Evolutionary conservation across 2,329 filamentous ascomycete species (phyloP).

Genomic region (Microdochium nivale): DNA sequence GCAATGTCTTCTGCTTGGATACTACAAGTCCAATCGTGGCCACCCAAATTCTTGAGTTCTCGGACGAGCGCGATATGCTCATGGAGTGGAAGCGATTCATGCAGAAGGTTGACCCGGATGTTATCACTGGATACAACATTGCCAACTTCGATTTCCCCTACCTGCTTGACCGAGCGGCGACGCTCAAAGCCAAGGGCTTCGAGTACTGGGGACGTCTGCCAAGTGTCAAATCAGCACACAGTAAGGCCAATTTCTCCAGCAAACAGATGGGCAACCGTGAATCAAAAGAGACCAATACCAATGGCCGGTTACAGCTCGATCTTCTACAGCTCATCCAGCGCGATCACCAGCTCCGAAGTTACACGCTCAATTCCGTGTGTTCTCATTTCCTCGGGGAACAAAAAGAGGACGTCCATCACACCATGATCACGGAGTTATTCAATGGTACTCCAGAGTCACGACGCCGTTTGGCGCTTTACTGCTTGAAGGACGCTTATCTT

Average conservation of each 20-base stretch:
- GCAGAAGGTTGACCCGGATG: slow-evolving; percentile 83
- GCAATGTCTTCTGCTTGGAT: slow-evolving; percentile 94
- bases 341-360: slow-evolving; percentile 91
- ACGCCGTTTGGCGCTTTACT: slow-evolving; percentile 87
- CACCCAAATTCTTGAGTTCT: slow-evolving; percentile 80
- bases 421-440: slow-evolving; percentile 97
- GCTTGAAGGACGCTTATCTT: slow-evolving; percentile 92
- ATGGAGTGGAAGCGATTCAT: slow-evolving; percentile 86
- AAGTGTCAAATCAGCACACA: slow-evolving; percentile 60
- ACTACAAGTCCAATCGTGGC: slow-evolving; percentile 90
- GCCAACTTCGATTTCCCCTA: slow-evolving; percentile 98
- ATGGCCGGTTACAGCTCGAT: slow-evolving; percentile 87
- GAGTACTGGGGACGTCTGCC: slow-evolving; percentile 81
- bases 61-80: slow-evolving; percentile 82
- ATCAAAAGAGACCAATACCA: slow-evolving; percentile 89
- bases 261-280: slow-evolving; percentile 98
- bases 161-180: slow-evolving; percentile 75
- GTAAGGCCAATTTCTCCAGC: slow-evolving; percentile 82
- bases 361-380: slow-evolving; percentile 93
- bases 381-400: slow-evolving; percentile 94
- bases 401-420: slow-evolving; percentile 97
- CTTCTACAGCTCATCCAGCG: slow-evolving; percentile 90
- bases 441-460: slow-evolving; percentile 93
- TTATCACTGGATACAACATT: slow-evolving; percentile 99
- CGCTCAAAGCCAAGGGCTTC: slow-evolving; percentile 73